Evolutionary conservation across 73 alveolate genomes (phyloP).

Genomic region (Symbiodinium natans): DNA sequence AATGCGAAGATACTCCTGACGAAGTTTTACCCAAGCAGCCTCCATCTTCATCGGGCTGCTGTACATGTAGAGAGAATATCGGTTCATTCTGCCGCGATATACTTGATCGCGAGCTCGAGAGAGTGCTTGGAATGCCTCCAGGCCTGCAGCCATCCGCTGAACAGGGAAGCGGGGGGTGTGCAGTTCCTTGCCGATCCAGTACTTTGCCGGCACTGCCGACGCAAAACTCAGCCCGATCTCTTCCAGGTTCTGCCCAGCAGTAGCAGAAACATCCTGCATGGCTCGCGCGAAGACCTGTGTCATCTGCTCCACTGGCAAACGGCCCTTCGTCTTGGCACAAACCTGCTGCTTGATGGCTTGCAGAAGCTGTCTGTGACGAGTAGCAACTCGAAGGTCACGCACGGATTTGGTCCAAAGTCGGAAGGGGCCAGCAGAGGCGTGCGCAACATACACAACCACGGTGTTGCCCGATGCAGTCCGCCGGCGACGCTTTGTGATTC

Average conservation of each 20-base stretch:
- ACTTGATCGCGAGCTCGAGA: slow-evolving; percentile 23
- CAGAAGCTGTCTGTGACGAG: background rate
- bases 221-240: background rate
- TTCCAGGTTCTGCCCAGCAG: background rate
- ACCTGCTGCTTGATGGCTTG: background rate
- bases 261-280: background rate
- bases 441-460: background rate
- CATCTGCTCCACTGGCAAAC: background rate
- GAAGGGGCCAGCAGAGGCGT: background rate
- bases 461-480: background rate
- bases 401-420: background rate
- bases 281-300: background rate
- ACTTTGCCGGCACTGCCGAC: background rate
- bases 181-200: slow-evolving; percentile 55
- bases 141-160: slow-evolving; percentile 3
- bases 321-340: background rate
- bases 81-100: slow-evolving; percentile 54
- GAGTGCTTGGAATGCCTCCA: slow-evolving; percentile 14
- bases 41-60: slow-evolving; percentile 65
- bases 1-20: slow-evolving; percentile 24
- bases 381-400: background rate
- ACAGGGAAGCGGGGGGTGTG: slow-evolving; percentile 35
- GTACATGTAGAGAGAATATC: slow-evolving; percentile 37
- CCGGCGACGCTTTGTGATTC: background rate
- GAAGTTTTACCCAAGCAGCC: slow-evolving; percentile 44